Evolutionary conservation across 176 grass and related monocot species (phyloP).

Genomic region (Cocos nucifera): DNA sequence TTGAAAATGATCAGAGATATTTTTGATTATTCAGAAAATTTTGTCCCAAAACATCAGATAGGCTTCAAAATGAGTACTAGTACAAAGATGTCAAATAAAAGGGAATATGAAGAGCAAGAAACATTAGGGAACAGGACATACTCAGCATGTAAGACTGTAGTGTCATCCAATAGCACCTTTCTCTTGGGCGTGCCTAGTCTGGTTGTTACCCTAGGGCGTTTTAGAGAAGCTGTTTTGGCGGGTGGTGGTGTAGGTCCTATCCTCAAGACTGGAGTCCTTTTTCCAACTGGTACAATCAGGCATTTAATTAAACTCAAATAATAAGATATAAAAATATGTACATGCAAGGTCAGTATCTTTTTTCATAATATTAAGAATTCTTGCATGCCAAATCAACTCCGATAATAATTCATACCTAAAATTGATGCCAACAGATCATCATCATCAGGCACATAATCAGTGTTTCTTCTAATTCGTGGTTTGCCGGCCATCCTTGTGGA

Average conservation of each 20-base stretch:
- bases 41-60: too few species aligned
- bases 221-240: slow-evolving; percentile 42
- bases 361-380: too few species aligned
- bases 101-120: neutral
- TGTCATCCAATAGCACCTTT: slow-evolving; percentile 83
- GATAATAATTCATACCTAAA: slow-evolving; percentile 41
- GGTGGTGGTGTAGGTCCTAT: slow-evolving; percentile 51
- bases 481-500: slow-evolving; percentile 57
- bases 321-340: neutral
- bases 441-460: slow-evolving; percentile 53
- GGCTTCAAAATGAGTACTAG: too few species aligned
- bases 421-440: slow-evolving; percentile 90
- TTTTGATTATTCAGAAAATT: too few species aligned
- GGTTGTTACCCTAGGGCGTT: slow-evolving; percentile 59
- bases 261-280: slow-evolving; percentile 64
- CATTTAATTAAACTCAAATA: slow-evolving; percentile 25
- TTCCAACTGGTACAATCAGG: slow-evolving; percentile 52
- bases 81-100: neutral
- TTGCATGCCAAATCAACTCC: too few species aligned
- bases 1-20: too few species aligned
- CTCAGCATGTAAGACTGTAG: slow-evolving; percentile 97
- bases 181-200: slow-evolving; percentile 50
- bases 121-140: slow-evolving; percentile 40
- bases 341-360: too few species aligned
- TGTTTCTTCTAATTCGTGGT: slow-evolving; percentile 45